phyloP scores from a whole-genome alignment of 352 stramenopile species.

The Phytophthora capsici region DNA sequence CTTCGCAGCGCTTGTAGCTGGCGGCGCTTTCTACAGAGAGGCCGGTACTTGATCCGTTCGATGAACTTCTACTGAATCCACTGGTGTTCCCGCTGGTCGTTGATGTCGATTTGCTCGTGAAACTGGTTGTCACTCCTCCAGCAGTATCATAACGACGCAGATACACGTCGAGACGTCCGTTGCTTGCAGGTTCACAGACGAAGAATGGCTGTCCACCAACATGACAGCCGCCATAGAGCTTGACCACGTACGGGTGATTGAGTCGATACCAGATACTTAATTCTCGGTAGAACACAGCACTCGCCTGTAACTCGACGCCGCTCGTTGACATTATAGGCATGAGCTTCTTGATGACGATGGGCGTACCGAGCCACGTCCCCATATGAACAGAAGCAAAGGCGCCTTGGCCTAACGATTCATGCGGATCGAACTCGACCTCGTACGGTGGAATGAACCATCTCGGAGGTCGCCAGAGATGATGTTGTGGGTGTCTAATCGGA shows the following conservation, averaged over 20 bases:
- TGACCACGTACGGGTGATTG: conserved; percentile 41
- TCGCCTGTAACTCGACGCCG: conserved; percentile 8
- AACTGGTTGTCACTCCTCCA: conserved; percentile 7
- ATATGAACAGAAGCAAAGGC: conserved; percentile 42
- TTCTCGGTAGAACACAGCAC: conserved; percentile 37
- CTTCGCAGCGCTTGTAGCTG: conserved; percentile 27
- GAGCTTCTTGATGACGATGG: conserved; percentile 45
- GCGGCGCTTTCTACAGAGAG: conserved; percentile 11
- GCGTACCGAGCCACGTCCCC: conserved; percentile 39
- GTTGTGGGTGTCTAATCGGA: not conserved
- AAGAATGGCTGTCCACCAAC: conserved; percentile 46
- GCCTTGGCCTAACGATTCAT: conserved; percentile 31
- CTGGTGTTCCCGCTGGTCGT: conserved; percentile 16
- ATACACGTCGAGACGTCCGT: conserved; percentile 33
- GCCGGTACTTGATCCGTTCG: conserved; percentile 16
- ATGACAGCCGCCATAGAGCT: conserved; percentile 43
- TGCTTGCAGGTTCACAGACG: conserved; percentile 38
- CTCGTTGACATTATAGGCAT: not conserved
- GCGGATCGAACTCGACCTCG: conserved; percentile 39
- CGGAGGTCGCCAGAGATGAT: conserved; percentile 25
- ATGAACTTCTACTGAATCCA: conserved; percentile 24
- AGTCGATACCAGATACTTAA: conserved; percentile 42
- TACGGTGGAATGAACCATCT: conserved; percentile 49
- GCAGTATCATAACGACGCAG: conserved; percentile 23
- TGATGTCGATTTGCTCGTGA: conserved; percentile 12